phyloP scores from a whole-genome alignment of 257 asterid genomes.

The Nicotiana otophora region DNA sequence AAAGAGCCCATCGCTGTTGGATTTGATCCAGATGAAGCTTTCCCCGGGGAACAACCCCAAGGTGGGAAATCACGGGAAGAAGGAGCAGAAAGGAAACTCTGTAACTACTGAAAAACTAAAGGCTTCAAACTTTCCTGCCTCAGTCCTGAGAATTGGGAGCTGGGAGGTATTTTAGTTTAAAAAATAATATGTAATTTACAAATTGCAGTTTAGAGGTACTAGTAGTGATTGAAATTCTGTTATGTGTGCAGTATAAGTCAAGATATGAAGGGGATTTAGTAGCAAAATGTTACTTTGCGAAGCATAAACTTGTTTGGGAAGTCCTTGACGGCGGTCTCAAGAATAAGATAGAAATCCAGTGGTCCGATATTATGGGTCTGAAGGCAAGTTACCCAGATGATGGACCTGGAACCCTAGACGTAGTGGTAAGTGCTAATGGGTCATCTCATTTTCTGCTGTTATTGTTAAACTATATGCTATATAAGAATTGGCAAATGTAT shows the following conservation, averaged over 20 bases:
- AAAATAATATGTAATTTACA: too few species aligned
- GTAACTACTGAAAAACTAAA: slow-evolving; percentile 56
- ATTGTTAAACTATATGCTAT: background rate
- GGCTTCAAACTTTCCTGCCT: slow-evolving; percentile 85
- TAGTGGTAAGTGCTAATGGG: slow-evolving; percentile 52
- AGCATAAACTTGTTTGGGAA: slow-evolving; percentile 96
- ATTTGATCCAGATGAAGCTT: slow-evolving; percentile 57
- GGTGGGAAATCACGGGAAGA: slow-evolving; percentile 25
- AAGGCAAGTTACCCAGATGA: slow-evolving; percentile 63
- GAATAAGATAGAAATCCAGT: slow-evolving; percentile 84
- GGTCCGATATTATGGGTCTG: slow-evolving; percentile 82
- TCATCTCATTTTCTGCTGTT: background rate
- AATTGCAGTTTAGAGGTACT: background rate
- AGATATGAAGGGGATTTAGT: slow-evolving; percentile 87
- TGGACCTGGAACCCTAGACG: slow-evolving; percentile 58
- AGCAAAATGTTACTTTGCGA: slow-evolving; percentile 85
- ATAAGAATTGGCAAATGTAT: background rate
- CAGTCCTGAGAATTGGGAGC: slow-evolving; percentile 66
- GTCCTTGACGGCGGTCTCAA: slow-evolving; percentile 94
- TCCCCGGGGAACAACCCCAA: slow-evolving; percentile 35
- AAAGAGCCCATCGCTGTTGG: slow-evolving; percentile 65
- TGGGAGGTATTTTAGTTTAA: slow-evolving; percentile 68
- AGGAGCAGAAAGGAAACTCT: slow-evolving; percentile 39
- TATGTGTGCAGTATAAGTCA: slow-evolving; percentile 61
- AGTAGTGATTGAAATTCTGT: background rate